Percentiles rank a stretch among this genome's conserved stretches.
Evolutionary conservation across 2,329 filamentous ascomycete genomes (phyloP).

Genomic region (Talaromyces funiculosus): DNA sequence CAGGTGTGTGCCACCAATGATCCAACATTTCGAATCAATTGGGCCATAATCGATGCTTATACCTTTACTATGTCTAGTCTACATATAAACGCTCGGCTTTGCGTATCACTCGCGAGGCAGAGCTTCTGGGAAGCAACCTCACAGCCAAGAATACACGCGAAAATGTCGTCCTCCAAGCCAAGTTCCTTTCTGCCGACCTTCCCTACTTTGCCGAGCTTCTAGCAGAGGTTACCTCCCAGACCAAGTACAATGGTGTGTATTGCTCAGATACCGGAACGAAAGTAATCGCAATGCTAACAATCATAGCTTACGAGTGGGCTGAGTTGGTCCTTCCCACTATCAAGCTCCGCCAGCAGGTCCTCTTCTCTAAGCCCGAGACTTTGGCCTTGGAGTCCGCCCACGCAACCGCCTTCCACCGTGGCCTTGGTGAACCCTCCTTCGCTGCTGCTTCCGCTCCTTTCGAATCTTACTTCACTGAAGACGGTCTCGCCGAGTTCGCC

Average conservation of each 20-base stretch:
- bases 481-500: constrained; percentile 69
- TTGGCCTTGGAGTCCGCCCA: constrained; percentile 84
- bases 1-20: constrained; percentile 59
- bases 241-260: constrained; percentile 67
- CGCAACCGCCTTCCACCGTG: constrained; percentile 82
- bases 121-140: constrained; percentile 90
- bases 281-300: constrained; percentile 6
- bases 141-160: constrained; percentile 84
- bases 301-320: constrained; percentile 75
- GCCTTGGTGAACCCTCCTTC: constrained; percentile 74
- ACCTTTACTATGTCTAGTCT: constrained; percentile 46
- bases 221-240: constrained; percentile 81
- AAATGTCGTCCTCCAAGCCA: constrained; percentile 85
- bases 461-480: constrained; percentile 73
- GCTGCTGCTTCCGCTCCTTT: constrained; percentile 66
- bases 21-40: neutral
- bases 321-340: constrained; percentile 80
- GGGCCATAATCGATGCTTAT: constrained; percentile 14
- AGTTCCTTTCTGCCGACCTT: constrained; percentile 90
- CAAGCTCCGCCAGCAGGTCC: constrained; percentile 67
- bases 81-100: constrained; percentile 83
- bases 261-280: neutral
- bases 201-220: constrained; percentile 97
- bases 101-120: constrained; percentile 88
- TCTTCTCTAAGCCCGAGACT: constrained; percentile 57